Percentiles rank a stretch among this genome's conserved stretches.
These are phyloP conservation scores for Elaeis guineensis DNA, from an alignment of 176 grass and related monocot species.

Conservation along the genomic window DNA sequence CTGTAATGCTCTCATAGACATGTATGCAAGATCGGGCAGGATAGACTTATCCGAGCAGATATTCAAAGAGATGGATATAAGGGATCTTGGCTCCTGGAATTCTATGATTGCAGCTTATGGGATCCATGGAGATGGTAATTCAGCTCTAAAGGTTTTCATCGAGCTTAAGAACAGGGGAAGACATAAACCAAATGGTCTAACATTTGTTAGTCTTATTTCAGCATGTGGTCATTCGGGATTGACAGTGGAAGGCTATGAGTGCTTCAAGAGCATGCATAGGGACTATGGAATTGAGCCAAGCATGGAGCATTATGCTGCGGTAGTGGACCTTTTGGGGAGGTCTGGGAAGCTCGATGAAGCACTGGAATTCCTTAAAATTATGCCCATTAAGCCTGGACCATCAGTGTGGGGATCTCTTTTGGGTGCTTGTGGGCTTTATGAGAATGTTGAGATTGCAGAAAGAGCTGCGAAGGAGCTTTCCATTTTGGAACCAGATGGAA, in stretches of 20 bases:
- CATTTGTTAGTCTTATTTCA: constrained; percentile 54
- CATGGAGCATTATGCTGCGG: constrained; percentile 62
- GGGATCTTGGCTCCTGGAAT: constrained; percentile 67
- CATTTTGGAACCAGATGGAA: constrained; percentile 41
- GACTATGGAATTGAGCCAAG: constrained; percentile 36
- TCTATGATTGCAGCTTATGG: constrained; percentile 57
- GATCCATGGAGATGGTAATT: constrained; percentile 47
- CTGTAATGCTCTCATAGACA: constrained; percentile 53
- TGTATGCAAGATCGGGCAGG: constrained; percentile 56
- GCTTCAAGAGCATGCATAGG: constrained; percentile 53
- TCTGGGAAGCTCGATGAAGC: constrained; percentile 48
- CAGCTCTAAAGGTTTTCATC: constrained; percentile 36
- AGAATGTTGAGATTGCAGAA: constrained; percentile 46
- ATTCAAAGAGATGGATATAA: constrained; percentile 36
- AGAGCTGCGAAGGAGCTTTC: constrained; percentile 39
- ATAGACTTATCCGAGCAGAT: constrained; percentile 39
- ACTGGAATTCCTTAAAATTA: constrained; percentile 42
- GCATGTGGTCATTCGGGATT: constrained; percentile 57
- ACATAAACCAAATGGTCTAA: constrained; percentile 43
- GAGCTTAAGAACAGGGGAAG: constrained; percentile 26
- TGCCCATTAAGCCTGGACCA: constrained; percentile 43
- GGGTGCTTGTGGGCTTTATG: constrained; percentile 51
- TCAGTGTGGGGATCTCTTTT: constrained; percentile 58
- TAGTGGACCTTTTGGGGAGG: constrained; percentile 62
- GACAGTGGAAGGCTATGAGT: constrained; percentile 49